Base-by-base conservation (phyloP, 306 rosid genomes). In the Casuarina glauca region DNA sequence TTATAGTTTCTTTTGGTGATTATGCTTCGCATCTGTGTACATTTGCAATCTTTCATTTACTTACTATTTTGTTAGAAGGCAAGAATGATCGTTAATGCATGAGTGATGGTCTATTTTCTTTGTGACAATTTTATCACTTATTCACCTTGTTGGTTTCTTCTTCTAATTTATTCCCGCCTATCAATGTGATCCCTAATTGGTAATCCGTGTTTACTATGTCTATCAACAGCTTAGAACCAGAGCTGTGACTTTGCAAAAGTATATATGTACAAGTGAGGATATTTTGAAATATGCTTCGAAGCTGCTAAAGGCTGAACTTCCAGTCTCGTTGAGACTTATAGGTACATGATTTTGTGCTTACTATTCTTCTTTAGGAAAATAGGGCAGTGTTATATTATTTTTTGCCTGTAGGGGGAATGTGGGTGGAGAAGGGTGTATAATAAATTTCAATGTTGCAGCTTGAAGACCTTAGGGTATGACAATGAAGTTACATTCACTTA, bases 221-320 rank as follows among this genome's bases (percentile, higher is more conserved):
- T 77, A 82, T 88, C 79, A 74, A 82, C 79, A 95, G 98, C 90
- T 92, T 76, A 88, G 91, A 58, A 88, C 93, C 70, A 90, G 97
- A 91, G 95, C 97, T 52, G 87, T 92, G 87, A 90, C 98, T 75
- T 87, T 82, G 81, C 97, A 76, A 5, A 87, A 89, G 80, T 81
- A 82, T 84, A 86, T 95, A 53, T 80, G 84, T 86, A 84, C 95
- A 1, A 83, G 87, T 48, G 94, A 81, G 82, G 98, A 95, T 83
- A 89, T 95, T 70, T 80, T 95, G 87, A 89, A 89, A 79, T 89
- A 91, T 76, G 97, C 98, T 48, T 83, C 87, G 61, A 92, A 89
- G 87, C 84, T 95, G 83, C 90, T 95, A 66, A 89, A 87, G 88
- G 97, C 93, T 75, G 98, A 92, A 75, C 90, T 95, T 84, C 98